Conservation (phyloP, 2,329 filamentous ascomycete genomes). For the Dothiorella sarmentorum region DNA sequence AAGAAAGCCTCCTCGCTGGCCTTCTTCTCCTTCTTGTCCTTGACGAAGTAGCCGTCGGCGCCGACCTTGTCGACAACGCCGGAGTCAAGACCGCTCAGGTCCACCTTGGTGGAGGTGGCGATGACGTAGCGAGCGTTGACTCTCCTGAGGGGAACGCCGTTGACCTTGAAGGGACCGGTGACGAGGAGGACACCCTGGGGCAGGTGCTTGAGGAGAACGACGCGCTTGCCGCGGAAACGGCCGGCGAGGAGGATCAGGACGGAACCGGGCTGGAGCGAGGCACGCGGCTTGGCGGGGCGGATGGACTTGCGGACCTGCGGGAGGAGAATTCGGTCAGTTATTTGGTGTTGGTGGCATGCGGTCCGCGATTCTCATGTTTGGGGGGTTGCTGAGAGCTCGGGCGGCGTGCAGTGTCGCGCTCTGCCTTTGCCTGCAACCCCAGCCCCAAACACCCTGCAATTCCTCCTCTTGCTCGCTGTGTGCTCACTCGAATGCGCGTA, state of each 20-base stretch:
- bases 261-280: slow-evolving; percentile 88
- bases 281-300: slow-evolving; percentile 81
- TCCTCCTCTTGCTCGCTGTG: slow-evolving; percentile 1
- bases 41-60: slow-evolving; percentile 85
- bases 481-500: slow-evolving; percentile 46
- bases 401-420: background rate
- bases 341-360: slow-evolving; percentile 16
- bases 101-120: slow-evolving; percentile 81
- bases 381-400: background rate
- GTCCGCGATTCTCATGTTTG: slow-evolving; percentile 22
- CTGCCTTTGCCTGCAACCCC: background rate
- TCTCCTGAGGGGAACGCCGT: slow-evolving; percentile 93
- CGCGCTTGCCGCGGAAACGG: slow-evolving; percentile 99
- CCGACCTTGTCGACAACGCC: slow-evolving; percentile 73
- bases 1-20: slow-evolving; percentile 98
- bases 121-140: slow-evolving; percentile 94
- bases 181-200: slow-evolving; percentile 97
- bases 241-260: slow-evolving; percentile 98
- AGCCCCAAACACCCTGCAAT: background rate
- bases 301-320: slow-evolving; percentile 87
- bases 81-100: slow-evolving; percentile 77
- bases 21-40: slow-evolving; percentile 94
- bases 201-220: slow-evolving; percentile 97
- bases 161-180: slow-evolving; percentile 99
- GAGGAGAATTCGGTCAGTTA: slow-evolving; percentile 20